Evolutionary conservation across 805 yeast species (phyloP).

Genomic region (Ogataea methylovora): DNA sequence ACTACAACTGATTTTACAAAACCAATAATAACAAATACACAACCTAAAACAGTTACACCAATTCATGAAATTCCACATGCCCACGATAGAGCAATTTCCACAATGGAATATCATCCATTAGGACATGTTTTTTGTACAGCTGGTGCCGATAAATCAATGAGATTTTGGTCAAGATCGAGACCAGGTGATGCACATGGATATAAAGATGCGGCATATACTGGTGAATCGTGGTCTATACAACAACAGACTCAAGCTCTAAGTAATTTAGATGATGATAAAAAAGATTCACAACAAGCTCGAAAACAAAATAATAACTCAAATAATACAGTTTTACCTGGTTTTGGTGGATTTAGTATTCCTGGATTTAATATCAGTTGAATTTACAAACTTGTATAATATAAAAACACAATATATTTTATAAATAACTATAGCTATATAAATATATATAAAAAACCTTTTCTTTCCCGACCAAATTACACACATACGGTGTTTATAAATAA

Average conservation of each 20-base stretch:
- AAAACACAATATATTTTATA: too few species aligned
- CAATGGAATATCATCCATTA: slow-evolving; percentile 86
- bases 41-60: slow-evolving; percentile 1
- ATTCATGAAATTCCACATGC: slow-evolving; percentile 77
- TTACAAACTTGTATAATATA: too few species aligned
- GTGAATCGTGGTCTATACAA: slow-evolving; percentile 21
- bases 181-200: slow-evolving; percentile 83
- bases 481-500: too few species aligned
- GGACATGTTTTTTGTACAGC: slow-evolving; percentile 92
- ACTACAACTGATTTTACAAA: slow-evolving; percentile 23
- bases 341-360: slow-evolving; percentile 1
- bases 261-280: too few species aligned
- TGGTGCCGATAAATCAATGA: slow-evolving; percentile 84
- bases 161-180: slow-evolving; percentile 92
- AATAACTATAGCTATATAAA: neutral
- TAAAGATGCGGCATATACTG: slow-evolving; percentile 73
- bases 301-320: neutral
- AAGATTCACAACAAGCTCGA: neutral
- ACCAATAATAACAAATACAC: slow-evolving; percentile 1
- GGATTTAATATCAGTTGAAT: too few species aligned
- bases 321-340: neutral
- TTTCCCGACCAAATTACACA: too few species aligned
- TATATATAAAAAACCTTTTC: neutral
- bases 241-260: slow-evolving; percentile 9
- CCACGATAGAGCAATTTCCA: slow-evolving; percentile 88